A percentile compares a stretch with the other conserved stretches of the same genome.
Conservation (phyloP, 2,329 filamentous ascomycete genomes). For the Proliferodiscus dingleyae region DNA sequence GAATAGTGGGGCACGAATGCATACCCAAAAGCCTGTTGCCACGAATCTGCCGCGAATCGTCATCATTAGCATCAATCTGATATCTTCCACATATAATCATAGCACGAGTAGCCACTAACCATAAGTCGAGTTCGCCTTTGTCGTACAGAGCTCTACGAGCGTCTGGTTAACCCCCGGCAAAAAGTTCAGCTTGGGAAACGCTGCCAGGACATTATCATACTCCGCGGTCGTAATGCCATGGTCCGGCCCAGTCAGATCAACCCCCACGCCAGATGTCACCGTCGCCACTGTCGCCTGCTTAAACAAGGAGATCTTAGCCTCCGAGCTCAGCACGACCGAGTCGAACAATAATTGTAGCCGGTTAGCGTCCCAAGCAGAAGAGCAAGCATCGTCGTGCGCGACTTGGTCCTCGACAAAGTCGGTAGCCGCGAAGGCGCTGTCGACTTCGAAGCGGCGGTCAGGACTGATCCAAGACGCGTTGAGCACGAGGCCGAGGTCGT, state of each 20-base stretch:
- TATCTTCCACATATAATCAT: slow-evolving; percentile 11
- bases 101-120: slow-evolving; percentile 12
- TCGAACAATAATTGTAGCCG: slow-evolving; percentile 45
- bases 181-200: slow-evolving; percentile 31
- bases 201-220: slow-evolving; percentile 27
- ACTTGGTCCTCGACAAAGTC: slow-evolving; percentile 33
- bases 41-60: slow-evolving; percentile 14
- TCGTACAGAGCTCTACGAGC: slow-evolving; percentile 6
- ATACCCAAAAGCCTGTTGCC: slow-evolving; percentile 13
- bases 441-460: slow-evolving; percentile 46
- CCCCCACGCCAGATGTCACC: slow-evolving; percentile 30
- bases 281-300: slow-evolving; percentile 40
- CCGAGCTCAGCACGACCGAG: slow-evolving; percentile 41
- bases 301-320: slow-evolving; percentile 33
- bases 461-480: slow-evolving; percentile 33
- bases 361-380: slow-evolving; percentile 35
- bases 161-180: slow-evolving; percentile 20
- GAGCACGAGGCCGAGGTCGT: slow-evolving; percentile 40
- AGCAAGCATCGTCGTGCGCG: slow-evolving; percentile 6
- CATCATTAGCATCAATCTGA: slow-evolving; percentile 13
- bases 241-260: slow-evolving; percentile 32
- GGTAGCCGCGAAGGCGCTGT: slow-evolving; percentile 42
- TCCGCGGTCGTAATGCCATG: slow-evolving; percentile 27
- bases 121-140: slow-evolving; percentile 12
- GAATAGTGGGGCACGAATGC: slow-evolving; percentile 14